phyloP scores from a whole-genome alignment of 2,329 filamentous ascomycete species.

The Pseudocercospora pini-densiflorae region DNA sequence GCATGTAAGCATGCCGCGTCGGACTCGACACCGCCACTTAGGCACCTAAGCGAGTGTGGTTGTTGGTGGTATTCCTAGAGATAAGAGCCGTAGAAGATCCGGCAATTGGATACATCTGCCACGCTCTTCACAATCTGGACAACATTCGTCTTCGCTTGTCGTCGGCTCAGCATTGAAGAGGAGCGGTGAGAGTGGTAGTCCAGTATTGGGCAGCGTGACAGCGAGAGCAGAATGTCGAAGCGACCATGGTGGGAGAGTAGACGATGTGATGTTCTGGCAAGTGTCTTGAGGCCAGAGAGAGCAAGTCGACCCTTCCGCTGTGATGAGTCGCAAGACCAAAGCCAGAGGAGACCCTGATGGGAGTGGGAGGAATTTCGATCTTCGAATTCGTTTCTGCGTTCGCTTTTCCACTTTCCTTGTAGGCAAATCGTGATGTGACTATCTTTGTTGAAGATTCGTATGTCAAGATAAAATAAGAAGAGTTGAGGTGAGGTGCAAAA shows the following conservation, averaged over 20 bases:
- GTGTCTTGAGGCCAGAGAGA: not conserved
- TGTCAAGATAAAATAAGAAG: not conserved
- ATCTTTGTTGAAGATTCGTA: not conserved
- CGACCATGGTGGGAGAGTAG: not conserved
- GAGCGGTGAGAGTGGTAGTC: conserved; percentile 3
- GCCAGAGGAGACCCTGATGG: not conserved
- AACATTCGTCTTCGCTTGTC: not conserved
- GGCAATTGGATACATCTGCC: not conserved
- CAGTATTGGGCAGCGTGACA: not conserved
- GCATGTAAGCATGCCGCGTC: conserved; percentile 7
- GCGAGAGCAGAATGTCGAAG: not conserved
- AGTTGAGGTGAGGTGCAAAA: not conserved
- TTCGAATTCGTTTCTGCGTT: not conserved
- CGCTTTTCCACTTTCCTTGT: not conserved
- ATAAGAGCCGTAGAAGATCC: conserved; percentile 6
- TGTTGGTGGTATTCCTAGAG: not conserved
- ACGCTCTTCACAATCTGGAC: not conserved
- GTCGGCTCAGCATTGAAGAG: conserved; percentile 1
- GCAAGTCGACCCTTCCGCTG: not conserved
- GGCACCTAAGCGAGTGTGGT: conserved; percentile 2
- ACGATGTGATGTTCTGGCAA: not conserved
- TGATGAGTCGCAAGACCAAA: not conserved
- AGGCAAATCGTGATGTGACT: not conserved
- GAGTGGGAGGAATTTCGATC: not conserved
- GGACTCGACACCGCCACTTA: conserved; percentile 5